phyloP scores from a whole-genome alignment of 2,329 filamentous ascomycete genomes.

The Colletotrichum eremochloae region DNA sequence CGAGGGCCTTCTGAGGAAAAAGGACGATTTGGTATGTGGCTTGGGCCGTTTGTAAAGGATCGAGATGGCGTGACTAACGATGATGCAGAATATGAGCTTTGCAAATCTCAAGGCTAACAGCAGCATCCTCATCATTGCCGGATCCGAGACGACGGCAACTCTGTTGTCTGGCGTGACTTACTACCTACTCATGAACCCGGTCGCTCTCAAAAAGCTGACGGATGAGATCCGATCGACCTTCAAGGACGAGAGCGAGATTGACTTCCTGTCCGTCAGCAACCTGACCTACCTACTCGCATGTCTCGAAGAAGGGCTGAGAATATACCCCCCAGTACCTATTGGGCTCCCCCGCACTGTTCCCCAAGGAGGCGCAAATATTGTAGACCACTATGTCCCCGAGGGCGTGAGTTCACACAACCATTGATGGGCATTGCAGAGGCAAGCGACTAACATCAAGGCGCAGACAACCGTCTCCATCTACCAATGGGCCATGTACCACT shows the following conservation, averaged over 20 bases:
- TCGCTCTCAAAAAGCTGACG: slow-evolving; percentile 48
- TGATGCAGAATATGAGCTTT: slow-evolving; percentile 26
- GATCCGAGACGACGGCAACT: slow-evolving; percentile 53
- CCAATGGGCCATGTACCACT: slow-evolving; percentile 52
- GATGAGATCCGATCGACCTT: slow-evolving; percentile 56
- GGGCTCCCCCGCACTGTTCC: slow-evolving; percentile 49
- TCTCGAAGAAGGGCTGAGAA: slow-evolving; percentile 58
- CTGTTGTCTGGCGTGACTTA: slow-evolving; percentile 48
- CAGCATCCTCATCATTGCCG: slow-evolving; percentile 48
- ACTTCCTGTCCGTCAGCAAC: slow-evolving; percentile 47
- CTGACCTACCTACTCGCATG: slow-evolving; percentile 56
- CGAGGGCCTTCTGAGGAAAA: slow-evolving; percentile 41
- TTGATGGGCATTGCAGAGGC: fast-evolving
- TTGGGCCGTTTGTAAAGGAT: neutral
- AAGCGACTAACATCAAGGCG: neutral
- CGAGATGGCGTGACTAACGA: slow-evolving; percentile 5
- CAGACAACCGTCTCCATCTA: slow-evolving; percentile 55
- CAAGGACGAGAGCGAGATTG: slow-evolving; percentile 53
- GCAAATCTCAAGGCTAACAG: slow-evolving; percentile 41
- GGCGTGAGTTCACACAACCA: slow-evolving; percentile 43
- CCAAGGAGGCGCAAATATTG: slow-evolving; percentile 50
- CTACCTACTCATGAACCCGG: slow-evolving; percentile 50
- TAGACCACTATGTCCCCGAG: slow-evolving; percentile 50
- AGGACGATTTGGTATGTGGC: slow-evolving; percentile 37
- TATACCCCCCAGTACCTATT: slow-evolving; percentile 52